These are phyloP conservation scores for Mycena leptocephala DNA, from an alignment of 768 basidiomycete genomes.

Conservation along the genomic window DNA sequence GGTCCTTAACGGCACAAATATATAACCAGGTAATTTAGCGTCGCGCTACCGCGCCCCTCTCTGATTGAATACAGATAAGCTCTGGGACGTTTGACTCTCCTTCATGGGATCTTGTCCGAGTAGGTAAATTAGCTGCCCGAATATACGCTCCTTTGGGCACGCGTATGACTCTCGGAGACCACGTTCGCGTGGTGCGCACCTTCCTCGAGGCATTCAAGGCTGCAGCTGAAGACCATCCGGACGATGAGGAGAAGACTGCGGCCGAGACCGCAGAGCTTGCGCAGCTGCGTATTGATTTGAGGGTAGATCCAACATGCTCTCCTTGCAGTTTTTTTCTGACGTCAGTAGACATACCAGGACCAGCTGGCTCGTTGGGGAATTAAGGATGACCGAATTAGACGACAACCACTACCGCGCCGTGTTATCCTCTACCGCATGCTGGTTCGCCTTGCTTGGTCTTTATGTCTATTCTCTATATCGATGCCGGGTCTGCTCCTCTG, in stretches of 20 bases:
- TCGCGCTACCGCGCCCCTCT: background rate
- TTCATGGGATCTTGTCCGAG: constrained; percentile 85
- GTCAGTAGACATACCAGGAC: constrained; percentile 80
- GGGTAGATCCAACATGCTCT: constrained; percentile 57
- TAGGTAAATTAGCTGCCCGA: constrained; percentile 82
- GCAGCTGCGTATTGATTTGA: constrained; percentile 68
- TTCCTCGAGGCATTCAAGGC: constrained; percentile 86
- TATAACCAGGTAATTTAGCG: constrained; percentile 56
- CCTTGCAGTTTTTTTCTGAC: background rate
- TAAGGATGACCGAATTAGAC: constrained; percentile 90
- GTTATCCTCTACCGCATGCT: constrained; percentile 76
- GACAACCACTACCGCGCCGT: constrained; percentile 65
- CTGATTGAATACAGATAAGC: constrained; percentile 63
- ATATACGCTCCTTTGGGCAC: constrained; percentile 94
- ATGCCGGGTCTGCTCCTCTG: constrained; percentile 87
- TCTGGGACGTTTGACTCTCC: constrained; percentile 89
- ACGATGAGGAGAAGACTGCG: constrained; percentile 43
- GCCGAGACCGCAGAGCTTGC: constrained; percentile 46
- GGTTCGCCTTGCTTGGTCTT: constrained; percentile 76
- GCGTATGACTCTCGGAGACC: constrained; percentile 86
- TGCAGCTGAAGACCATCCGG: constrained; percentile 43
- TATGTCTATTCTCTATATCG: constrained; percentile 75
- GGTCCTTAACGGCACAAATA: constrained; percentile 72
- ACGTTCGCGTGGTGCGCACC: constrained; percentile 81
- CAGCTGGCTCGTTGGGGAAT: constrained; percentile 76